These are phyloP conservation scores for Diaporthe sp. DNA, from an alignment of 2,329 filamentous ascomycete genomes.

Conservation along the genomic window DNA sequence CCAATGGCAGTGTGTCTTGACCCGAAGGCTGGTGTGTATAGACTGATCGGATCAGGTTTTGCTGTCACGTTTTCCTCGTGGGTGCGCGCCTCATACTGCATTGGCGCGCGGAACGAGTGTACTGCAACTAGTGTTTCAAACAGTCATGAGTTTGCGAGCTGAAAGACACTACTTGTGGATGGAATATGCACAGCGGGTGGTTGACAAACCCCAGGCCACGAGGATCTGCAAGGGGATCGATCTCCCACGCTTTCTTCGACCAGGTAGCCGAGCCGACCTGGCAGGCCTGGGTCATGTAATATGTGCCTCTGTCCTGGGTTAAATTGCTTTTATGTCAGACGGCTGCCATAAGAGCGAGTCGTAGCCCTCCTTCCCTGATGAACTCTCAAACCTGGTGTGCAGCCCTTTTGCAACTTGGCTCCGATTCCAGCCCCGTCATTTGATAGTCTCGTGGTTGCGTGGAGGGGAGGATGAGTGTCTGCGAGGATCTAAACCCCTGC, in stretches of 20 bases:
- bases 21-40: slow-evolving; percentile 29
- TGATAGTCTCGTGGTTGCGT: not conserved
- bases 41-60: not conserved
- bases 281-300: not conserved
- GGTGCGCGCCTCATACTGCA: not conserved
- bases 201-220: slow-evolving; percentile 9
- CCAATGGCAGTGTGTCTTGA: slow-evolving; percentile 26
- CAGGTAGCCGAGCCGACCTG: not conserved
- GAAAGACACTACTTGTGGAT: not conserved
- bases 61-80: not conserved
- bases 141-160: slow-evolving; percentile 17
- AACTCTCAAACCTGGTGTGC: not conserved
- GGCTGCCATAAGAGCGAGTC: not conserved
- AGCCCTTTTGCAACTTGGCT: not conserved
- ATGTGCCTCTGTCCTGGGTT: too few relatives aligned
- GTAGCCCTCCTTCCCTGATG: not conserved
- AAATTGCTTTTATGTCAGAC: not conserved
- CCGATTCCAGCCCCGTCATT: not conserved
- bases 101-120: slow-evolving; percentile 9
- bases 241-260: not conserved
- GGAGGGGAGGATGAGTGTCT: not conserved
- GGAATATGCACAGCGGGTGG: not conserved
- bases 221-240: slow-evolving; percentile 12
- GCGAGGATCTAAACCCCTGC: slow-evolving; percentile 10
- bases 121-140: slow-evolving; percentile 25